Percentiles rank a stretch among this genome's conserved stretches.
These are phyloP conservation scores for Cladophialophora psammophila DNA, from an alignment of 2,329 filamentous ascomycete species.

Conservation along the genomic window DNA sequence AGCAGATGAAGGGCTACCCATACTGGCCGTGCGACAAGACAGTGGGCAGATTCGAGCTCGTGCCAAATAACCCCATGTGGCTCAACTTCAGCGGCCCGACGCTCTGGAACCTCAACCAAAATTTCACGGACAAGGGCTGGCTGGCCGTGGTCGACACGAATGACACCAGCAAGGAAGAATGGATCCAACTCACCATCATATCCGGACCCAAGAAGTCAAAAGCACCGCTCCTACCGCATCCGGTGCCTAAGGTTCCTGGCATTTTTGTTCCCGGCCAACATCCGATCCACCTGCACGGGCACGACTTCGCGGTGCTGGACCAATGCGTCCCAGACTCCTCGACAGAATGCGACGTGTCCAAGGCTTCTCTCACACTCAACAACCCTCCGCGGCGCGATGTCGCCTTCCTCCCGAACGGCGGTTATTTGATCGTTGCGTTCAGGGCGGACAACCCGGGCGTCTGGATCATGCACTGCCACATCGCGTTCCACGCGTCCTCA, in stretches of 20 bases:
- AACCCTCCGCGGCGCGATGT: constrained; percentile 73
- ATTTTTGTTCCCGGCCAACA: constrained; percentile 47
- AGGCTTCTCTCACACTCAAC: constrained; percentile 29
- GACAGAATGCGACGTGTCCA: constrained; percentile 61
- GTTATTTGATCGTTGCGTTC: constrained; percentile 68
- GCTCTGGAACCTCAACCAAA: constrained; percentile 6
- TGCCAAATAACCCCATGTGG: constrained; percentile 16
- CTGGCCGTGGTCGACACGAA: constrained; percentile 5
- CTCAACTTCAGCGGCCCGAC: constrained; percentile 13
- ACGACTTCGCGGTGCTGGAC: constrained; percentile 72
- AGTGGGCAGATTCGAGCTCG: constrained; percentile 2
- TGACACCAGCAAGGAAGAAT: neutral
- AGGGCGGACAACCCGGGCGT: constrained; percentile 58
- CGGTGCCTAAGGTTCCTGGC: constrained; percentile 11
- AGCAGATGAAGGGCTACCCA: neutral
- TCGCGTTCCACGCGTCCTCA: constrained; percentile 75
- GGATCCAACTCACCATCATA: constrained; percentile 11
- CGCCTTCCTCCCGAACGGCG: constrained; percentile 67
- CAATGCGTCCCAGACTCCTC: constrained; percentile 45
- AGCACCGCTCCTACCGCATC: constrained; percentile 5
- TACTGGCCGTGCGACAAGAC: constrained; percentile 6
- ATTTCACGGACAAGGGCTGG: constrained; percentile 3
- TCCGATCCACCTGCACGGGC: constrained; percentile 73
- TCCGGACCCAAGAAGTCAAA: constrained; percentile 6
- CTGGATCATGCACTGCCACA: constrained; percentile 80